Conservation (phyloP, 129 eudicot genomes). For the Pittosporum tobira region DNA sequence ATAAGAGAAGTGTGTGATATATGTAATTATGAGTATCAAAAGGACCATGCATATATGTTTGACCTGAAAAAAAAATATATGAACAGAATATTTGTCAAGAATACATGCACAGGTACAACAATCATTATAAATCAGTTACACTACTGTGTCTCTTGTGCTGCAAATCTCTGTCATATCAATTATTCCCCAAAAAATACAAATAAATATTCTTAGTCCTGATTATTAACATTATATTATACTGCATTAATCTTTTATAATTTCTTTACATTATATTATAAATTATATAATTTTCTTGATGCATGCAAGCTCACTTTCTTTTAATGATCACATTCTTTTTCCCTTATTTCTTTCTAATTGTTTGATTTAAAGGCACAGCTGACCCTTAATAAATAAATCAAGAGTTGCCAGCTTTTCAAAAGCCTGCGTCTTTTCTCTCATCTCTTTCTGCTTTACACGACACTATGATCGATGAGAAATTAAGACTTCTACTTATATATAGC, state of each 20-base stretch:
- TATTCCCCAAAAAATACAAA: slow-evolving; percentile 11
- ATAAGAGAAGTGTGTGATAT: slow-evolving; percentile 21
- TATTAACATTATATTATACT: too few relatives aligned
- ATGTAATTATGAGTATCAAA: slow-evolving; percentile 17
- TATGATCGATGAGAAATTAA: slow-evolving; percentile 16
- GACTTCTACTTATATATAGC: slow-evolving; percentile 31
- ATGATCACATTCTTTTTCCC: not conserved
- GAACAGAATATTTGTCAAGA: slow-evolving; percentile 9
- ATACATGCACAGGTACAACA: slow-evolving; percentile 2
- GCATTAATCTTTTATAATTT: not conserved
- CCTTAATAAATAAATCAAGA: slow-evolving; percentile 24
- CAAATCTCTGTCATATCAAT: not conserved
- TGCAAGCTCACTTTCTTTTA: not conserved
- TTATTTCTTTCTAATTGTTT: slow-evolving; percentile 25
- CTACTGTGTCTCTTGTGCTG: slow-evolving; percentile 14
- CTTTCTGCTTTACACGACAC: slow-evolving; percentile 44
- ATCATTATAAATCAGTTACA: slow-evolving; percentile 9
- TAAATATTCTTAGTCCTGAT: too few relatives aligned
- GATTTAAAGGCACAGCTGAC: slow-evolving; percentile 36
- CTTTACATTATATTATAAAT: not conserved
- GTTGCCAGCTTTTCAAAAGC: slow-evolving; percentile 53
- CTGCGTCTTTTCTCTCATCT: slow-evolving; percentile 28
- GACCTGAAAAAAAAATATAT: slow-evolving; percentile 7
- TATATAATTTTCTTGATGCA: slow-evolving; percentile 9
- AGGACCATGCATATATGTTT: slow-evolving; percentile 11